Percentiles rank a stretch among this genome's conserved stretches.
phyloP scores from a whole-genome alignment of 202 grass and related monocot genomes.

The Schoenoplectus tabernaemontani region DNA sequence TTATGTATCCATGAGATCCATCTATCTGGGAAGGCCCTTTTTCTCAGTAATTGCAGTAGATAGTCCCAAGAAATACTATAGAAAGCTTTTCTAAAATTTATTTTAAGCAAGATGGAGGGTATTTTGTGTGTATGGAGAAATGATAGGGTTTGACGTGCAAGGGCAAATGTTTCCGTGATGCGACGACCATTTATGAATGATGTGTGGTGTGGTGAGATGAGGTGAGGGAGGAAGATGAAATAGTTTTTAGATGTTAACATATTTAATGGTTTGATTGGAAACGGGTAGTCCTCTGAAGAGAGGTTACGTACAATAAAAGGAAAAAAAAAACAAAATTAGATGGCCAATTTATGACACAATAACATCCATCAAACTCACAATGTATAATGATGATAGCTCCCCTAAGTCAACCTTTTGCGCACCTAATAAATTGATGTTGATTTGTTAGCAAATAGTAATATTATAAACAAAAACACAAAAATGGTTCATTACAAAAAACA shows the following conservation, averaged over 20 bases:
- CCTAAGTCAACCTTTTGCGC: constrained; percentile 1
- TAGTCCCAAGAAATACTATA: too few relatives aligned
- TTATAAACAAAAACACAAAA: too few relatives aligned
- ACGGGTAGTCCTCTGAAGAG: not conserved
- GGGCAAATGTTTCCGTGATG: too few relatives aligned
- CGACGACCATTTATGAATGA: too few relatives aligned
- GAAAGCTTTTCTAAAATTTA: too few relatives aligned
- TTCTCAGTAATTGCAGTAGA: too few relatives aligned
- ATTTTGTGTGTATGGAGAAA: too few relatives aligned
- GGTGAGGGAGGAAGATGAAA: not conserved
- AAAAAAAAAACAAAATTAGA: not conserved
- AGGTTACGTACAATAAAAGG: not conserved
- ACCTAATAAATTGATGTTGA: constrained; percentile 1
- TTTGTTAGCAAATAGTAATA: not conserved
- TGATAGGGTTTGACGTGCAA: too few relatives aligned
- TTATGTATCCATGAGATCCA: too few relatives aligned
- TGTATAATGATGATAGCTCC: not conserved
- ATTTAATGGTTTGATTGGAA: not conserved
- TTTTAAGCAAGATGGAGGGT: too few relatives aligned
- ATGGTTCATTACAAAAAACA: not conserved
- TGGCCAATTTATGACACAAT: not conserved
- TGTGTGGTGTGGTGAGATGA: too few relatives aligned
- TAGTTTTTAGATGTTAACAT: not conserved
- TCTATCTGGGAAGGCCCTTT: too few relatives aligned
- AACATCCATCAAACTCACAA: constrained; percentile 5